Base-by-base conservation (phyloP, 179 eudicot genomes). In the Spergularia azorica region DNA sequence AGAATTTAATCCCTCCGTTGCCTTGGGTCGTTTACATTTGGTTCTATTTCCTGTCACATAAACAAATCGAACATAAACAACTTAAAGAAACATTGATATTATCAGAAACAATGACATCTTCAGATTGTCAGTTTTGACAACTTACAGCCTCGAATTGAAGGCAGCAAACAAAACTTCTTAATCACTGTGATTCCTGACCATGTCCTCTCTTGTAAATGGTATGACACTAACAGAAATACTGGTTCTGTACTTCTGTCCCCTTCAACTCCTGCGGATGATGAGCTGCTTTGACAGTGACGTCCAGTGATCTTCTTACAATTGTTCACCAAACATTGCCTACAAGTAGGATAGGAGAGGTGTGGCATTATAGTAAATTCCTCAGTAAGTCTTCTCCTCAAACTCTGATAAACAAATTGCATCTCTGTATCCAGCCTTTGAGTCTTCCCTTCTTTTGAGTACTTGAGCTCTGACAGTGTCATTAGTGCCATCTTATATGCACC, bases 221-320 rank as follows among this genome's bases (percentile, higher is more conserved):
- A 67, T 57, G 43, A 71, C 76, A 76, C 14, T 50, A 11, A 61
- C 16, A 46, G 69, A 46, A 77, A 77, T 21, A 55, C 65, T 18
- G 17, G 50, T 63, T 26, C 16, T 32, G 4, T 63, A 46, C 1
- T 63, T 26, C 16, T 32, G 4, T 63, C 67, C 1, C 67, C 74
- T 14, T 43, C 79, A 14, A 46, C 59, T 36, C n/a, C 56, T 39
- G 64, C 15, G 58, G 79, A 10, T 32, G 81, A 73, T 56, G 81
- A 69, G 32, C 32, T 26, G 32, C 52, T 69, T 39, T 2, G 48
- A 43, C 48, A 43, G 48, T 21, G 72, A 10, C 60, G 74, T 2
- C 70, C 81, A 63, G 64, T 70, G 10, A 74, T 71, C 79, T 79
- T 82, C 13, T 79, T 76, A 82, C 82, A 79, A 54, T 77, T 75